These are phyloP conservation scores for Bryum argenteum DNA, from an alignment of 225 moss, liverwort and hornwort genomes.

Conservation along the genomic window DNA sequence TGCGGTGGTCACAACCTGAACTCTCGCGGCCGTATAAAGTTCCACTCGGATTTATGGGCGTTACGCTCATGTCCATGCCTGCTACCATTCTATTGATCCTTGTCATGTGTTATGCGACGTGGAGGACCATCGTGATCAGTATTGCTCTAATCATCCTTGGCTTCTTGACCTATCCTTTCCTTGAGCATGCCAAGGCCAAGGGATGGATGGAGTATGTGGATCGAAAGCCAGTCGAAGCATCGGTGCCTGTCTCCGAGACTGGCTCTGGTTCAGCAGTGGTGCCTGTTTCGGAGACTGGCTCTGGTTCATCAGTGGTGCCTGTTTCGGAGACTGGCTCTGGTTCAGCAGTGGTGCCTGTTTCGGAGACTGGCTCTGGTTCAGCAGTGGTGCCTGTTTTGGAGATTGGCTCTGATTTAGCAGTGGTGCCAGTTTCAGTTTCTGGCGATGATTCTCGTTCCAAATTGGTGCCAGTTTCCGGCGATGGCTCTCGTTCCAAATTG, in stretches of 20 bases:
- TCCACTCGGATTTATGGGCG: slow-evolving; percentile 51
- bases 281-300: slow-evolving; percentile 14
- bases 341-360: no score
- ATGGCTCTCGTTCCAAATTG: no score
- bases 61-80: slow-evolving; percentile 52
- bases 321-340: no score
- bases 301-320: not conserved
- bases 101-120: slow-evolving; percentile 57
- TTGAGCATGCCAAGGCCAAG: slow-evolving; percentile 51
- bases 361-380: no score
- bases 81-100: slow-evolving; percentile 48
- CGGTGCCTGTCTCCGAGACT: slow-evolving; percentile 15
- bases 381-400: no score
- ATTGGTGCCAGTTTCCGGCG: no score
- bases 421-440: no score
- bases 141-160: slow-evolving; percentile 36
- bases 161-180: slow-evolving; percentile 49
- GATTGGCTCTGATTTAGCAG: no score
- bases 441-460: no score
- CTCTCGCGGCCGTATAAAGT: slow-evolving; percentile 50
- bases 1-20: slow-evolving; percentile 54
- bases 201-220: slow-evolving; percentile 48
- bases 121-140: slow-evolving; percentile 47
- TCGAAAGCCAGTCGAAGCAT: slow-evolving; percentile 9
- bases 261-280: not conserved